phyloP scores from a whole-genome alignment of 1,284 basidiomycete genomes.

The Cryptococcus sp. region DNA sequence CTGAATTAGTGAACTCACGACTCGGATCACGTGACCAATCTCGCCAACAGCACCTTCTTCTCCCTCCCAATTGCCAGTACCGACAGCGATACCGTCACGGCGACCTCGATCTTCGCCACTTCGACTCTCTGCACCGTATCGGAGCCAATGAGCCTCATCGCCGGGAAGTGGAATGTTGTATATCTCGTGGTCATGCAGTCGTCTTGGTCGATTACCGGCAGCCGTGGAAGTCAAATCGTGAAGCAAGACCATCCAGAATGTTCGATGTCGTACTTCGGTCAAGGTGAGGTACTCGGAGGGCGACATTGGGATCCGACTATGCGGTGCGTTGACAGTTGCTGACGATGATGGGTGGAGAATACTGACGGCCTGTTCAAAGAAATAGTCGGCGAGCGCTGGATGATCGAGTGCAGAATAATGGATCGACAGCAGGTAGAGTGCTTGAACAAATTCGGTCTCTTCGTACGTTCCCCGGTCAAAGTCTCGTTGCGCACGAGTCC shows the following conservation, averaged over 20 bases:
- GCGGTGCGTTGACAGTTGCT: slow-evolving; percentile 22
- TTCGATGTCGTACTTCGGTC: slow-evolving; percentile 39
- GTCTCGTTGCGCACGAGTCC: slow-evolving; percentile 28
- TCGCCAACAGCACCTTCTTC: slow-evolving; percentile 45
- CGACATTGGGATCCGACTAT: slow-evolving; percentile 19
- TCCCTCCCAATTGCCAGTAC: slow-evolving; percentile 34
- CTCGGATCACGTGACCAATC: slow-evolving; percentile 46
- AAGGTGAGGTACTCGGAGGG: slow-evolving; percentile 36
- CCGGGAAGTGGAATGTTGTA: slow-evolving; percentile 40
- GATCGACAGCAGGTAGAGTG: slow-evolving; percentile 43
- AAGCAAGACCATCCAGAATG: slow-evolving; percentile 46
- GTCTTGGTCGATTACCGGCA: slow-evolving; percentile 22
- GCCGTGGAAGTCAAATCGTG: slow-evolving; percentile 37
- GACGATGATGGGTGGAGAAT: slow-evolving; percentile 25
- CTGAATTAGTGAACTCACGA: slow-evolving; percentile 29
- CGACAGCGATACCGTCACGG: slow-evolving; percentile 29
- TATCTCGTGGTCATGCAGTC: slow-evolving; percentile 37
- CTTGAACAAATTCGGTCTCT: slow-evolving; percentile 48
- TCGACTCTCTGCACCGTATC: slow-evolving; percentile 35
- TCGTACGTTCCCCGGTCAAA: slow-evolving; percentile 40
- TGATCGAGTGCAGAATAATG: slow-evolving; percentile 47
- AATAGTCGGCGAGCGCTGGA: slow-evolving; percentile 39
- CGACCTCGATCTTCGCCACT: slow-evolving; percentile 26
- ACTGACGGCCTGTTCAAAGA: slow-evolving; percentile 42
- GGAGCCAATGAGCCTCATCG: slow-evolving; percentile 35